phyloP scores from a whole-genome alignment of 2,329 filamentous ascomycete genomes.

The Zymoseptoria pseudotritici region DNA sequence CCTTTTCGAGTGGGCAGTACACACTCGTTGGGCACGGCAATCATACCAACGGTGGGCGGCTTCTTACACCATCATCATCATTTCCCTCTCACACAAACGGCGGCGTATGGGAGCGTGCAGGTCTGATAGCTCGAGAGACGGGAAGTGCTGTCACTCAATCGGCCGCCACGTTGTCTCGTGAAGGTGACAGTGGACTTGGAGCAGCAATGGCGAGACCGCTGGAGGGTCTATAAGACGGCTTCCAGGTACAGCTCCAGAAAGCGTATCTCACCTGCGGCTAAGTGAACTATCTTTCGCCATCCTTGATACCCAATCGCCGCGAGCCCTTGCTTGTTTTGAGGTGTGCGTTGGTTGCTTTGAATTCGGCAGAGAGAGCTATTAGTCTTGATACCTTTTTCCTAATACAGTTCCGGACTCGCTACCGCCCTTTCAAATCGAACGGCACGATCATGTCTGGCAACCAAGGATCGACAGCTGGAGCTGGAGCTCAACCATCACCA shows the following conservation, averaged over 20 bases:
- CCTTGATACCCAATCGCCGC: slow-evolving; percentile 22
- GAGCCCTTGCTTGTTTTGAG: slow-evolving; percentile 17
- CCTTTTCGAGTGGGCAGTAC: slow-evolving; percentile 7
- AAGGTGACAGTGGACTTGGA: slow-evolving; percentile 5
- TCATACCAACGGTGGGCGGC: slow-evolving; percentile 4
- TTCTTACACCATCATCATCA: not conserved
- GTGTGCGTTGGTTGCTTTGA: slow-evolving; percentile 11
- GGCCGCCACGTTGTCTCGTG: slow-evolving; percentile 13
- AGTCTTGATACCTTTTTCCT: slow-evolving; percentile 11
- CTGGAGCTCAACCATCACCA: slow-evolving; percentile 14
- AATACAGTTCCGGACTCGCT: slow-evolving; percentile 6
- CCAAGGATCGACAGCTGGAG: slow-evolving; percentile 10
- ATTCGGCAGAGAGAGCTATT: slow-evolving; percentile 12
- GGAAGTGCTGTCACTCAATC: slow-evolving; percentile 13
- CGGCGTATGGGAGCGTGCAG: slow-evolving; percentile 1
- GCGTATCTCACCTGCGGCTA: slow-evolving; percentile 24
- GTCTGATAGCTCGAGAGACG: slow-evolving; percentile 3
- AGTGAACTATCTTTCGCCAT: slow-evolving; percentile 16
- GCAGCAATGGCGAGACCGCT: slow-evolving; percentile 9
- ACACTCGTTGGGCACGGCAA: slow-evolving; percentile 11
- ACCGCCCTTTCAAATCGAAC: not conserved
- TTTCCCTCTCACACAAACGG: not conserved
- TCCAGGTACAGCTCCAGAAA: slow-evolving; percentile 11
- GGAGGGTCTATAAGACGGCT: slow-evolving; percentile 15
- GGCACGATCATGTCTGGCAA: slow-evolving; percentile 13